A percentile compares a stretch with the other conserved stretches of the same genome.
These are phyloP conservation scores for Wickerhamiella azyma DNA, from an alignment of 805 yeast species.

Conservation along the genomic window DNA sequence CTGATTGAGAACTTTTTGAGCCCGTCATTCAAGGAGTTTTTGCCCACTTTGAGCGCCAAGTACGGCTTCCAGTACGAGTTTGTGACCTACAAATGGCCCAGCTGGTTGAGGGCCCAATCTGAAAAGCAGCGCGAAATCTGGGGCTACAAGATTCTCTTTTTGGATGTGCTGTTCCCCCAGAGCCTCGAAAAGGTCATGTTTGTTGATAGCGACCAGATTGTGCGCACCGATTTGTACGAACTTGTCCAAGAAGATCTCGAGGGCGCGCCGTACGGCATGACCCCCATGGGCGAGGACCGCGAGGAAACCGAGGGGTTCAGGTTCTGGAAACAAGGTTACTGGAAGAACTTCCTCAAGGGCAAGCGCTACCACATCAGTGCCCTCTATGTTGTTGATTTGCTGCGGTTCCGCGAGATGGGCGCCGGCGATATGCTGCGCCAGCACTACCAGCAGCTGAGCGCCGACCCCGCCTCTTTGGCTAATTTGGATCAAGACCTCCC, in stretches of 20 bases:
- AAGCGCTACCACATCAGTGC: constrained; percentile 74
- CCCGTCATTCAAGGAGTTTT: constrained; percentile 44
- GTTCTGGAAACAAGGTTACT: constrained; percentile 90
- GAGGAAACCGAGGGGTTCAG: constrained; percentile 69
- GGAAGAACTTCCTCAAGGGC: constrained; percentile 52
- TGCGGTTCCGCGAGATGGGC: constrained; percentile 43
- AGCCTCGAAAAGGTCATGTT: constrained; percentile 62
- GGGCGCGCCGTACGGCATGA: constrained; percentile 76
- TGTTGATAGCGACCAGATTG: constrained; percentile 77
- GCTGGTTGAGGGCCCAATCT: constrained; percentile 68
- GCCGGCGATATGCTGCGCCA: constrained; percentile 75
- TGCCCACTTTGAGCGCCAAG: constrained; percentile 45
- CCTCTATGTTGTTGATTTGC: constrained; percentile 65
- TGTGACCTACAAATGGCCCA: constrained; percentile 85
- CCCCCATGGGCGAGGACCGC: constrained; percentile 78
- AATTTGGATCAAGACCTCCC: constrained; percentile 88
- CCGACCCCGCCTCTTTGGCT: constrained; percentile 64
- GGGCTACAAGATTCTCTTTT: constrained; percentile 77
- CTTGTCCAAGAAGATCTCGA: constrained; percentile 53
- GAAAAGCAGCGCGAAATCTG: constrained; percentile 70
- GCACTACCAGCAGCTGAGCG: constrained; percentile 71
- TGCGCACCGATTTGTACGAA: constrained; percentile 60
- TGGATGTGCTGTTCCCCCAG: constrained; percentile 79
- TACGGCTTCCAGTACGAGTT: constrained; percentile 60
- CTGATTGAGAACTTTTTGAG: constrained; percentile 70